Conservation (phyloP, 176 grass and related monocot species). For the Zea luxurians region DNA sequence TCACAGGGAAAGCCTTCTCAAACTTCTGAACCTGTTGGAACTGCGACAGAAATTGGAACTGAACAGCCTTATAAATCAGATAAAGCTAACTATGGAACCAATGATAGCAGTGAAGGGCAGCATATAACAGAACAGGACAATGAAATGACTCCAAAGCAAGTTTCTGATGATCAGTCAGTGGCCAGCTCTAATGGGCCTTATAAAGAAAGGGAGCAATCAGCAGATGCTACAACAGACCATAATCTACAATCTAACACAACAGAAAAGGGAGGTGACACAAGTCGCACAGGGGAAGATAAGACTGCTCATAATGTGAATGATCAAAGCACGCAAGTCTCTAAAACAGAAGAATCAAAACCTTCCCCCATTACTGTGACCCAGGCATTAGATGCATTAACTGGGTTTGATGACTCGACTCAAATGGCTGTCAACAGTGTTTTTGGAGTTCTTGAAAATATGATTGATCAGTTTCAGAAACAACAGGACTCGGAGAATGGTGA, state of each 20-base stretch:
- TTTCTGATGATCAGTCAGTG: constrained; percentile 51
- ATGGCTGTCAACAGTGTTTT: constrained; percentile 96
- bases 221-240: constrained; percentile 42
- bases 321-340: constrained; percentile 53
- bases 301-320: constrained; percentile 45
- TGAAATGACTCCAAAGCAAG: constrained; percentile 40
- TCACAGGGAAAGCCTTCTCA: constrained; percentile 46
- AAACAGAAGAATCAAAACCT: constrained; percentile 57
- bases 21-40: constrained; percentile 45
- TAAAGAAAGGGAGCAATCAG: constrained; percentile 36
- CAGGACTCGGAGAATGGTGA: constrained; percentile 46
- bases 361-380: constrained; percentile 64
- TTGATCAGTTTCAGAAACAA: constrained; percentile 78
- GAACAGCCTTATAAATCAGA: constrained; percentile 49
- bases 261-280: constrained; percentile 49
- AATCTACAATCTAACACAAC: constrained; percentile 34
- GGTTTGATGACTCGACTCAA: constrained; percentile 97
- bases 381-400: constrained; percentile 90
- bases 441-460: constrained; percentile 91
- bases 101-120: constrained; percentile 42
- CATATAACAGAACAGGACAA: constrained; percentile 20
- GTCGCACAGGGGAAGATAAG: constrained; percentile 50
- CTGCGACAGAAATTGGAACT: constrained; percentile 40
- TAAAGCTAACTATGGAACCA: constrained; percentile 31
- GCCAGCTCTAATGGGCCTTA: constrained; percentile 31